Evolutionary conservation across 2,329 filamentous ascomycete species (phyloP), one percentile per base, ranked within the genome.

Genomic region (Pleoardoris graminearum): DNA sequence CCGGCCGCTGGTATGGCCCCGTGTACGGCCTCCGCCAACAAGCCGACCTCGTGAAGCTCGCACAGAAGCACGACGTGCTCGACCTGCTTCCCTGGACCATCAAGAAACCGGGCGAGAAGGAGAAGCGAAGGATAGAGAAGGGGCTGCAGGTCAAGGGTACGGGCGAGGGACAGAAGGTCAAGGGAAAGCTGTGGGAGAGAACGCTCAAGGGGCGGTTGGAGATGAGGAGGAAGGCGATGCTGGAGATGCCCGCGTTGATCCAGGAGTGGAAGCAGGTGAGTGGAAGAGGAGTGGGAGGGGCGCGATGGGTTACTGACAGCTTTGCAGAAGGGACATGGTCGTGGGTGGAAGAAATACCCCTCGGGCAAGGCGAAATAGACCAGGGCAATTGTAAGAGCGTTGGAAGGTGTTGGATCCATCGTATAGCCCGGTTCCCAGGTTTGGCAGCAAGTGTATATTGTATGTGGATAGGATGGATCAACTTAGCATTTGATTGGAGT

Each of bases 171-270:
- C 87, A 97, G 77, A 86, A 83, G 76, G 93, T 97, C 73, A 99
- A 97, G 87, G 94, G 94, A 75, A 93, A 97, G 76, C 82, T 85
- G 65, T 90, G 92, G 85, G 94, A 99, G 81, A 85, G 94, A 71
- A 88, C 88, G 67, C 79, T 97, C 79, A 87, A 89, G 77, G 80
- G 83, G 56, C 85, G 87, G 80, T 85, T 97, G 82, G 91, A 96
- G 74, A 85, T 89, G 78, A 86, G 91, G 77, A 89, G 88, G 82
- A 84, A 90, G 75, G 94, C 94, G 54, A 97, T 97, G 90, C 75
- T 95, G 79, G 86, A 87, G 54, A 99, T 99, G 94, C 91, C 93
- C 59, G 85, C 88, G 68, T 84, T 97, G 79, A 90, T 99, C 73
- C 85, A 88, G 75, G 82, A 89, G 74, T 99, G 93, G 94, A 96